Base-by-base conservation (phyloP, 805 yeast genomes). In the Torulaspora delbrueckii region DNA sequence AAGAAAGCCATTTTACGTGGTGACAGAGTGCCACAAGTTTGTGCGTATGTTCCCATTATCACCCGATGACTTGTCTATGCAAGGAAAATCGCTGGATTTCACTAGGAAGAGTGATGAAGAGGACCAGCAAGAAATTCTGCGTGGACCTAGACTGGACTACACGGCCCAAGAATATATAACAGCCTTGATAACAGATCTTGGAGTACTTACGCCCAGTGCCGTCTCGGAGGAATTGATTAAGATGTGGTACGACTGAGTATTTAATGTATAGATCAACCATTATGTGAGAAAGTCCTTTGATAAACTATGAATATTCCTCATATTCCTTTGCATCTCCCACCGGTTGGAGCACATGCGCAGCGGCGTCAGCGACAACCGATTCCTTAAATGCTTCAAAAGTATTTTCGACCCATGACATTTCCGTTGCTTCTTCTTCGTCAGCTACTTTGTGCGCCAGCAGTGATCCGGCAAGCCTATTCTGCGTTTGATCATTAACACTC, bases 181-280 rank as follows among this genome's bases (percentile, higher is more conserved):
- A 2, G 98, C 98, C 3, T 75, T 93, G 54, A 88, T 93, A 48
- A 91, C 99, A 3, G 99, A 93, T 65, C 73, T 93, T 52, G 99
- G 99, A 13, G 97, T 93, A 1, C 74, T 93, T 55, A 93, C 99
- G 5, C 96, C 99, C 9, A 84, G 96, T 49, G 98, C 98, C 0
- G 99, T 93, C 16, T 84, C 96, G n/a, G 99, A 93, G 65, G 99
- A 93, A 69, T 76, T 93, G 66, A 93, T 93, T 64, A 93, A 93
- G 69, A 88, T 93, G 81, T 93, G 97, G 97, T 90, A 89, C 60
- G 97, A 90, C 66, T 90, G 65, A 65, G 28, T 22, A 8, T 22
- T 28, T 34, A 7, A 18, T 10, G 22, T 26, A 35, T 28, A 33
- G 19, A 35, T 23, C 25, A 10, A 43, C 28, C 34, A 22, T 13